These are phyloP conservation scores for Rossbeevera mucosa DNA, from an alignment of 768 basidiomycete species.

Conservation along the genomic window DNA sequence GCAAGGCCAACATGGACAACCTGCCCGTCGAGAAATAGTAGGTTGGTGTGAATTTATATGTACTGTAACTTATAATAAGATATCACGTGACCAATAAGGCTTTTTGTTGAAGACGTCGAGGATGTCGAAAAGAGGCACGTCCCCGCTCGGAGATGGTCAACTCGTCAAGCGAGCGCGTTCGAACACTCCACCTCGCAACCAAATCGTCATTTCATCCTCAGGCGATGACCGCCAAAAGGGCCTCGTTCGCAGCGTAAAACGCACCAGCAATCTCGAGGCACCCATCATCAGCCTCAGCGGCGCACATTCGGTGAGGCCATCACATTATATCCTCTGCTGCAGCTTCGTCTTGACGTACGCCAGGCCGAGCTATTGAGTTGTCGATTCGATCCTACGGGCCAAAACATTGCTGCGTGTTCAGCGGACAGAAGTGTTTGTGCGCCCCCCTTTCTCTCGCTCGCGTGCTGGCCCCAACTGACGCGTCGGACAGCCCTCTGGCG, in stretches of 20 bases:
- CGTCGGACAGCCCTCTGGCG: constrained; percentile 69
- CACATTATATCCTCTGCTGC: not conserved
- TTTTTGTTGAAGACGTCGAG: not conserved
- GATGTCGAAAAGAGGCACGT: constrained; percentile 72
- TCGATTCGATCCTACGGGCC: constrained; percentile 90
- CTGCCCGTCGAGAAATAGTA: constrained; percentile 24
- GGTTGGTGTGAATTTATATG: too few relatives aligned
- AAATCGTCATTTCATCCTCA: constrained; percentile 73
- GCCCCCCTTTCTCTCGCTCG: constrained; percentile 29
- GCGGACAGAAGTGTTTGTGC: constrained; percentile 86
- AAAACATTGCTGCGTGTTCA: constrained; percentile 90
- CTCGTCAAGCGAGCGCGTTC: constrained; percentile 62
- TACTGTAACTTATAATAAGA: too few relatives aligned
- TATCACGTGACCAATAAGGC: not conserved
- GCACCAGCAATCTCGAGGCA: constrained; percentile 90
- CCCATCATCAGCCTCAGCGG: constrained; percentile 91
- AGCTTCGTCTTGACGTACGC: not conserved
- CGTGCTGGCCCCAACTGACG: not conserved
- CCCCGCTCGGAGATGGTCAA: constrained; percentile 48
- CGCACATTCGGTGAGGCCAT: constrained; percentile 72
- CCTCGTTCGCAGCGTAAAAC: constrained; percentile 77
- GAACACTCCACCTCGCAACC: constrained; percentile 50
- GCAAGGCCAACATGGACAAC: constrained; percentile 50
- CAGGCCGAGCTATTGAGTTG: constrained; percentile 87
- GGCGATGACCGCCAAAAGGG: constrained; percentile 72